Base-by-base conservation (phyloP, 768 basidiomycete genomes). In the Tricholoma flavovirens region DNA sequence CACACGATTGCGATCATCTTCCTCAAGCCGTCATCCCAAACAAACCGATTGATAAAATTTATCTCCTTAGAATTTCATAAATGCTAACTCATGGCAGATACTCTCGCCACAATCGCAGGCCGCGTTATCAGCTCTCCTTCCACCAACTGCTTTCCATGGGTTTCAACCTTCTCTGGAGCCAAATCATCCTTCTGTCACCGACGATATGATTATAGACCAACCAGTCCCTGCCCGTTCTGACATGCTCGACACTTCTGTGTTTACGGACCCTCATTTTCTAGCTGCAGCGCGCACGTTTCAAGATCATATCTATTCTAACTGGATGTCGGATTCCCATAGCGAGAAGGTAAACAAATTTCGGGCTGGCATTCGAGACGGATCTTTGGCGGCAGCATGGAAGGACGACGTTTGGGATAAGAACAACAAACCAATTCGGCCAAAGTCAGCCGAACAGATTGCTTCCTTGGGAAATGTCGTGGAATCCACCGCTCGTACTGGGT, bases 351-450 rank as follows among this genome's bases (percentile, higher is more conserved):
- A 63, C 22, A 66, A 73, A 57, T 84, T 77, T 63, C 56, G 73
- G 43, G 67, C 70, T 14, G 81, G 78, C 15, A 71, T 83, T 19
- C 58, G 60, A 2, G 63, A 71, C 12, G 83, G 83, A 1, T 75
- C 69, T 7, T 54, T 82, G 32, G 76, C 81, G 29, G 83, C 77
- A 11, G 74, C 80, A 36, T 84, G 83, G 82, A 86, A 86, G 62
- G 84, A 86, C 61, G 80, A 84, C 32, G 75, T 72, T 32, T 86
- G 84, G 84, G 75, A 76, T 49, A 67, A 66, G 36, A 76, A 78
- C 5, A 77, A 82, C 45, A 62, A 62, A 22, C 49, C 53, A 30
- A 61, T 53, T 43, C 54, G 36, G 21, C 59, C n/a, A 30, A 51
- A 36, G 43, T 46, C 38, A 21, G 55, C 56, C 43, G 62, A 64